A percentile compares a stretch with the other conserved stretches of the same genome.
Evolutionary conservation across 2,329 filamentous ascomycete species (phyloP).

Genomic region (Fusarium papillatum): DNA sequence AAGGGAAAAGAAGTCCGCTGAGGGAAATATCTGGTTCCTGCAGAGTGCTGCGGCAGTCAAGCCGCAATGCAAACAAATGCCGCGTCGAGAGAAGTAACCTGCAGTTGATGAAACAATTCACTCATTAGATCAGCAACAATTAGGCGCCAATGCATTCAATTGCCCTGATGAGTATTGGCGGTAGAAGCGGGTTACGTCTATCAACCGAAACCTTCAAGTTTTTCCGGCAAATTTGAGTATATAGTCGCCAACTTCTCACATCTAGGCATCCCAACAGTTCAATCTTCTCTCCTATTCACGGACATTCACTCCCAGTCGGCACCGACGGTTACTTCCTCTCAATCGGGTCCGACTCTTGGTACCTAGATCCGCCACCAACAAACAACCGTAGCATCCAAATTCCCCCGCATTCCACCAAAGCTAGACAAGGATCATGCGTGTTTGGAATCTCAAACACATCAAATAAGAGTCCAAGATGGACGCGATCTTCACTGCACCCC

Average conservation of each 20-base stretch:
- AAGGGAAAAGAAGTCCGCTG: background rate
- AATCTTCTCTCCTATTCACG: no score
- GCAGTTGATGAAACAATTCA: background rate
- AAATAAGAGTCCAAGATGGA: conserved; percentile 12
- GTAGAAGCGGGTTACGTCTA: no score
- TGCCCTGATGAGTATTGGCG: background rate
- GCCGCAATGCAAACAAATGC: background rate
- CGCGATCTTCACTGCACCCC: conserved; percentile 28
- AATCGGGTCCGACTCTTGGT: conserved; percentile 2
- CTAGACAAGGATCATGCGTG: conserved; percentile 9
- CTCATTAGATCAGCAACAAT: background rate
- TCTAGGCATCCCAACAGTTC: no score
- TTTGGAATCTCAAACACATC: conserved; percentile 1
- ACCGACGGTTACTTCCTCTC: background rate
- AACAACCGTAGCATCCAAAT: background rate
- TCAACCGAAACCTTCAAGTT: background rate
- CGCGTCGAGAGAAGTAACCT: no score
- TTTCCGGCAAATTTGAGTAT: background rate
- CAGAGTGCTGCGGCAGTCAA: background rate
- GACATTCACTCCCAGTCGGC: background rate
- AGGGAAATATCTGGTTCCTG: background rate
- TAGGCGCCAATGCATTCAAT: background rate
- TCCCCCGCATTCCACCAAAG: conserved; percentile 11
- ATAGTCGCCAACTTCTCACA: background rate
- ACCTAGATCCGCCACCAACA: conserved; percentile 1